phyloP scores from a whole-genome alignment of 2,329 filamentous ascomycete species.

The Beauveria bassiana region DNA sequence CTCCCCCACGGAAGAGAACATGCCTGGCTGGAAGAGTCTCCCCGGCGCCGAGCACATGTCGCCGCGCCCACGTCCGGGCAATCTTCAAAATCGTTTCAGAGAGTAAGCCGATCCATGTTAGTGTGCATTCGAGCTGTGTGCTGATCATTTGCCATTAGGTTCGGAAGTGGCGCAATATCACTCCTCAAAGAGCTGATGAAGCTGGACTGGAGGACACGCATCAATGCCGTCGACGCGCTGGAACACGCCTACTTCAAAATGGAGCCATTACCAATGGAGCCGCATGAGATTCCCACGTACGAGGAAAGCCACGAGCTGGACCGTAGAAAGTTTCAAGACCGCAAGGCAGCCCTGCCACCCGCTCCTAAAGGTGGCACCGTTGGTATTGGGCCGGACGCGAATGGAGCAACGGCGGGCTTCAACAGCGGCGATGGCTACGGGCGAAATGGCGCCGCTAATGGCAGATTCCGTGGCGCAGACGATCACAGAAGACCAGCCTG shows the following conservation, averaged over 20 bases:
- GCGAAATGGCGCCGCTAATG: constrained; percentile 27
- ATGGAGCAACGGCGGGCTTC: constrained; percentile 38
- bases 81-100: constrained; percentile 65
- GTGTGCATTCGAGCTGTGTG: background rate
- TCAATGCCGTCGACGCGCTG: constrained; percentile 90
- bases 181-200: constrained; percentile 75
- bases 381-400: constrained; percentile 58
- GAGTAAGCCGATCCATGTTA: constrained; percentile 43
- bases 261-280: constrained; percentile 67
- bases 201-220: constrained; percentile 79
- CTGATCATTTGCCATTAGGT: constrained; percentile 32
- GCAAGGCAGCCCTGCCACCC: constrained; percentile 76
- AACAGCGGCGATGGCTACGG: constrained; percentile 44
- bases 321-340: constrained; percentile 78
- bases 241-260: constrained; percentile 87
- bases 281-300: constrained; percentile 82
- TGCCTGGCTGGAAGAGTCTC: constrained; percentile 83
- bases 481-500: constrained; percentile 46
- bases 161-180: constrained; percentile 65
- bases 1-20: constrained; percentile 78
- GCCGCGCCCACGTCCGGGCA: constrained; percentile 53
- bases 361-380: constrained; percentile 89
- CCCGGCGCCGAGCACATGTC: constrained; percentile 73
- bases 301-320: constrained; percentile 97
- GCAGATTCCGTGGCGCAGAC: constrained; percentile 34